Base-by-base conservation (phyloP, 805 yeast species). In the Saturnispora quitensis region DNA sequence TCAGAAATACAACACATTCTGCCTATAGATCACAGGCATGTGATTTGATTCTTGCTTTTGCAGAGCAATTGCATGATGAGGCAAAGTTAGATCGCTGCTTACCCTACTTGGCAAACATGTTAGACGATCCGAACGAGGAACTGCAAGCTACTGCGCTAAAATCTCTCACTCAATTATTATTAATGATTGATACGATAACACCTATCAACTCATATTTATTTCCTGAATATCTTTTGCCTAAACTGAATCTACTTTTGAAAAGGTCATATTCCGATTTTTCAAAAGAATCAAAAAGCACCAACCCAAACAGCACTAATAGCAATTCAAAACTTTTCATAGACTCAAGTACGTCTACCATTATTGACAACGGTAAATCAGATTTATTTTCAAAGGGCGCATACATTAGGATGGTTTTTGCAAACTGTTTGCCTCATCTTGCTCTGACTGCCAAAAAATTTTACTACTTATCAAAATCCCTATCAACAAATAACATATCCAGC, bases 51-150 rank as follows among this genome's bases (percentile, higher is more conserved):
- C 64, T 87, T 8, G 86, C 88, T 0, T 72, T 91, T 18, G 79
- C 91, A 2, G 96, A 87, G 60, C 77, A 80, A 52, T 71, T 89
- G 2, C 77, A 79, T 24, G 98, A 93, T 62, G 95, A 86, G 52
- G 82, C 82, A 15, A 91, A 89, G 62, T 70, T 93, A 40, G 97
- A 93, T 64, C 68, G 97, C 44, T 80, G 89, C 33, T 65, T 93
- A 24, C 98, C 99, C 0, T 88, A 84, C 62, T 64, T 93, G 24
- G 76, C 87, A 22, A 69, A 80, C n/a, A 71, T 89, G 50, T 64
- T 90, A 13, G 89, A 86, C 48, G 96, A 88, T 54, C 68, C 74
- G 1, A 74, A 82, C 18, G 73, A 80, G 0, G 77, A 74, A 45
- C 93, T 89, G 3, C 86, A 84, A 49, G 75, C 81, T 1, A 70